phyloP scores from a whole-genome alignment of 768 basidiomycete species.

The Tulasnella sp. region DNA sequence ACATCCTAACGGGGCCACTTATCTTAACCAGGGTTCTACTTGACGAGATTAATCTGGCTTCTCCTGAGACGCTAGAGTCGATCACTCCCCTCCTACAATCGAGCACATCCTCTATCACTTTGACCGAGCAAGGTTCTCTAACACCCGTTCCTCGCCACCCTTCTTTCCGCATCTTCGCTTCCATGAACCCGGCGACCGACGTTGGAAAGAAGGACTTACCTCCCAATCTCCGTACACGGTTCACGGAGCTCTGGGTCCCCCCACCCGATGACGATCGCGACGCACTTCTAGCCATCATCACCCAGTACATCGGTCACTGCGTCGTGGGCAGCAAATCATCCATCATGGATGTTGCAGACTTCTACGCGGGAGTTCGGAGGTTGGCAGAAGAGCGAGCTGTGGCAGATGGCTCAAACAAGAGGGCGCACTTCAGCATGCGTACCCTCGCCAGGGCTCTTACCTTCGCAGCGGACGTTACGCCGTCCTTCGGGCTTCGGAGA shows the following conservation, averaged over 20 bases:
- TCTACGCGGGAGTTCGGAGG: constrained; percentile 72
- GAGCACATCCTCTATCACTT: constrained; percentile 78
- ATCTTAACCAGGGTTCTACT: constrained; percentile 68
- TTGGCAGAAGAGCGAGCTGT: constrained; percentile 64
- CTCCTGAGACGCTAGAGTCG: constrained; percentile 87
- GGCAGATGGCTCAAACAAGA: constrained; percentile 85
- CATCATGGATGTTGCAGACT: constrained; percentile 85
- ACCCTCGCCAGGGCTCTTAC: constrained; percentile 83
- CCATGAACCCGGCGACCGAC: constrained; percentile 99
- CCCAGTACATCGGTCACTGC: constrained; percentile 76
- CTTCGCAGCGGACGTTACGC: constrained; percentile 76
- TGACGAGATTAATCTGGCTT: constrained; percentile 93
- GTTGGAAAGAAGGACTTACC: constrained; percentile 97
- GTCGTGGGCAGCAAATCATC: constrained; percentile 78
- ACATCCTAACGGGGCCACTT: not conserved
- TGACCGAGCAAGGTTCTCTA: constrained; percentile 87
- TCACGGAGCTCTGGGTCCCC: constrained; percentile 94
- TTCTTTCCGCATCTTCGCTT: constrained; percentile 93
- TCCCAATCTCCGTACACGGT: constrained; percentile 76
- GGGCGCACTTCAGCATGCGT: constrained; percentile 95
- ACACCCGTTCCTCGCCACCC: constrained; percentile 86
- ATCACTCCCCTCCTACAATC: constrained; percentile 78
- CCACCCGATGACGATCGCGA: constrained; percentile 88
- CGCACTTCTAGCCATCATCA: constrained; percentile 75
- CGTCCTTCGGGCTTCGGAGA: constrained; percentile 67